phyloP scores from a whole-genome alignment of 345 rosid genomes.

The Dipteronia dyeriana region DNA sequence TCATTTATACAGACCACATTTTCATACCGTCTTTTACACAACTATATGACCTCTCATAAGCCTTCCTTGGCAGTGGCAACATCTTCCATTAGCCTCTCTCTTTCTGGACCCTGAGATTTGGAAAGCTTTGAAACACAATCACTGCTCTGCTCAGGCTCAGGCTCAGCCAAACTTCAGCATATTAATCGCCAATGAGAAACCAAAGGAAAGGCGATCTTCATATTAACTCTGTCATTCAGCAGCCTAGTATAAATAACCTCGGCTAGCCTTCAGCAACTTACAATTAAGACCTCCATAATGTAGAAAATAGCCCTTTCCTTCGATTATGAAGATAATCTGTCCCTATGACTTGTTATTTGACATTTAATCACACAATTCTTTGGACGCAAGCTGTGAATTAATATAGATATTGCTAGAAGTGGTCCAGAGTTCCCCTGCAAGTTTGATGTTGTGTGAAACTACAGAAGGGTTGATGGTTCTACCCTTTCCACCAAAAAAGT shows the following conservation, averaged over 20 bases:
- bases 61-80: background rate
- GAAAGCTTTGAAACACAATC: background rate
- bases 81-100: too few species aligned
- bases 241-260: background rate
- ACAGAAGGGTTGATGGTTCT: conserved; percentile 55
- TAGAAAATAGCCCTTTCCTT: background rate
- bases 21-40: background rate
- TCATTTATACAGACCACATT: background rate
- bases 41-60: background rate
- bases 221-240: background rate
- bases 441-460: conserved; percentile 45
- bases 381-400: conserved; percentile 37
- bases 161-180: background rate
- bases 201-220: background rate
- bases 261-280: background rate
- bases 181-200: background rate
- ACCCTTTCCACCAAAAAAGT: conserved; percentile 85
- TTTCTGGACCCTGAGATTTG: background rate
- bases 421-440: conserved; percentile 68
- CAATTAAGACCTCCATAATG: background rate
- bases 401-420: conserved; percentile 47
- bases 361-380: conserved; percentile 19
- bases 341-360: background rate
- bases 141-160: background rate
- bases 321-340: background rate